Evolutionary conservation across 1,284 basidiomycete genomes (phyloP), one percentile per base, ranked within the genome.

Genomic region (Moesziomyces sp.): DNA sequence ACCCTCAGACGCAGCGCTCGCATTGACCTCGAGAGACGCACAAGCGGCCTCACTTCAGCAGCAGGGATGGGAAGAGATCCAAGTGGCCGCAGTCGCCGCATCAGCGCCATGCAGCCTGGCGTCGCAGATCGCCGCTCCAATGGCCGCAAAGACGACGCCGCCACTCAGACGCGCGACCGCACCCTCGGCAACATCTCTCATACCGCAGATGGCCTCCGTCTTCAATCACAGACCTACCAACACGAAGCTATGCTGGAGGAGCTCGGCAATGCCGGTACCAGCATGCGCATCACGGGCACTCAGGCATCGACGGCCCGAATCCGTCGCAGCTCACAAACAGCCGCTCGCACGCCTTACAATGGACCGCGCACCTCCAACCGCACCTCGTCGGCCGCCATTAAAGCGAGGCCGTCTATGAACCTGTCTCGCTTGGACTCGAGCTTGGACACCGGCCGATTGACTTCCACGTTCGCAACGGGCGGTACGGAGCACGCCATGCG

Each of bases 201-300:
- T 30, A 74, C 67, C 19, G 67, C 59, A 44, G 72, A 74, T 33
- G 72, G 72, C 14, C 67, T 74, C n/a, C 62, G 62, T 11, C 57
- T 69, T 10, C 72, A 70, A 44, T 64, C 67, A 16, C 67, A 67
- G 21, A 24, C 56, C 1, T 69, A 66, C 19, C 55, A 51, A 10
- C 72, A 70, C 30, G 72, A 74, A 1, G 44, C 66, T 18, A 61
- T 66, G 56, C 65, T 74, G 58, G 72, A 68, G 16, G 72, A 74
- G 33, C 44, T 70, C 6, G 66, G 51, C 26, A 51, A 43, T 40
- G 49, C 38, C 21, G 66, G 58, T 3, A 61, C 61, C 3, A 69
- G 65, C 48, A 61, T 69, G 52, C 60, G 62, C 4, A 57, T 69
- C 24, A 23, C 51, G 10, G 52, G 54, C 45, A 61, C 64, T 18